Base-by-base conservation (phyloP, 140 eudicot genomes). In the Bidens hawaiensis region DNA sequence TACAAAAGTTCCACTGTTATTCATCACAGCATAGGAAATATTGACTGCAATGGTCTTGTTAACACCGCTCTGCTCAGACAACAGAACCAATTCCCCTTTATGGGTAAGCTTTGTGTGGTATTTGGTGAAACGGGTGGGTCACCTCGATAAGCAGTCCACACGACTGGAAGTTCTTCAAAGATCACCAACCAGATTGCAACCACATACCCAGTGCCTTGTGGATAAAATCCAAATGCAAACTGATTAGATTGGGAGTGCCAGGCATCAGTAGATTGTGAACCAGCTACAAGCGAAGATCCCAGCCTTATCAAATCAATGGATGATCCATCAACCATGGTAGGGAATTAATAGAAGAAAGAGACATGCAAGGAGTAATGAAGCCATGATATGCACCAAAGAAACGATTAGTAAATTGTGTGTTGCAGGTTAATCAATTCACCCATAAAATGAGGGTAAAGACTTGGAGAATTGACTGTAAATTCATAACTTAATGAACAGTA, bases 91-190 rank as follows among this genome's bases (percentile, higher is more conserved):
- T 36, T 56, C 76, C 14, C 82, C 78, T 34, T 47, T n/a, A 24
- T 5, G 41, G 22, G 64, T 70, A 49, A 71, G 63, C 31, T 31
- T 38, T 14, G 38, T 0, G 26, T 76, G 48, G 49, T 17, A 58
- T 58, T 31, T 49, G 60, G 25, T 3, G 78, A 30, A 1, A 71
- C 36, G 0, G 70, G 66, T 7, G 82, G 74, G 33, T 60, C 23
- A 17, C 71, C 78, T 26, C 75, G 74, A 64, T 41, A 11, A 21
- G 59, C 64, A 41, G 78, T 71, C 82, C 82, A 77, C 45, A 77
- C 82, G 23, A 77, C 74, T 1, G 75, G 52, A 6, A 59, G 31
- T 22, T 71, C 68, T 38, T 50, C 50, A 16, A 1, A 0, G 5
- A 18, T 17, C 3, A 13, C 67, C 5, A 71, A 33, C 73, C 73